A percentile compares a stretch with the other conserved stretches of the same genome.
Conservation (phyloP, 805 yeast species). For the Suhomyces sp. region DNA sequence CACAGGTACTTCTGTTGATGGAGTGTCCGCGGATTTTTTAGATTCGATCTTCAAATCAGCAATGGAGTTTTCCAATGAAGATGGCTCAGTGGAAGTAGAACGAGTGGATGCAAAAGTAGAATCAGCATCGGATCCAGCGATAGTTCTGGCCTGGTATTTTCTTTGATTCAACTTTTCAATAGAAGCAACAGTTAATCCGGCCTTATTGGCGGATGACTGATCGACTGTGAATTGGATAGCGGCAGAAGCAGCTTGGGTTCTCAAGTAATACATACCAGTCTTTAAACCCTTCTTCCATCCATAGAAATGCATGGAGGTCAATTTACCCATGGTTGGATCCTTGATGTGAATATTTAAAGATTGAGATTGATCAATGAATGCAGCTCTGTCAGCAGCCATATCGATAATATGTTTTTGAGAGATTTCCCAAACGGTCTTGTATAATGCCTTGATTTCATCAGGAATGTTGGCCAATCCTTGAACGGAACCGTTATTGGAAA, state of each 20-base stretch:
- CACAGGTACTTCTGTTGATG: slow-evolving; percentile 12
- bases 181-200: slow-evolving; percentile 38
- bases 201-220: slow-evolving; percentile 39
- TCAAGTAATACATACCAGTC: slow-evolving; percentile 49
- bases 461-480: slow-evolving; percentile 77
- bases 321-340: slow-evolving; percentile 38
- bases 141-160: slow-evolving; percentile 29
- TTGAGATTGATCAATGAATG: slow-evolving; percentile 58
- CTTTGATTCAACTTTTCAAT: slow-evolving; percentile 41
- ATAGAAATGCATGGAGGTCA: slow-evolving; percentile 45
- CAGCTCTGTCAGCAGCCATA: slow-evolving; percentile 78
- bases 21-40: slow-evolving; percentile 4
- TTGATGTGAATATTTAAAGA: slow-evolving; percentile 44
- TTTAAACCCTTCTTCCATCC: slow-evolving; percentile 40
- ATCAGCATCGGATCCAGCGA: slow-evolving; percentile 18
- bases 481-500: slow-evolving; percentile 81
- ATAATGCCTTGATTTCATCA: slow-evolving; percentile 66
- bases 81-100: slow-evolving; percentile 39
- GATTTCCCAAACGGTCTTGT: slow-evolving; percentile 96
- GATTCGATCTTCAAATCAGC: slow-evolving; percentile 44
- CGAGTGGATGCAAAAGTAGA: slow-evolving; percentile 20
- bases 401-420: slow-evolving; percentile 83
- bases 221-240: slow-evolving; percentile 84
- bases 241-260: slow-evolving; percentile 92
- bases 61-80: slow-evolving; percentile 46